Evolutionary conservation across 108 stramenopile genomes (phyloP).

Genomic region (Skeletonema marinoi): DNA sequence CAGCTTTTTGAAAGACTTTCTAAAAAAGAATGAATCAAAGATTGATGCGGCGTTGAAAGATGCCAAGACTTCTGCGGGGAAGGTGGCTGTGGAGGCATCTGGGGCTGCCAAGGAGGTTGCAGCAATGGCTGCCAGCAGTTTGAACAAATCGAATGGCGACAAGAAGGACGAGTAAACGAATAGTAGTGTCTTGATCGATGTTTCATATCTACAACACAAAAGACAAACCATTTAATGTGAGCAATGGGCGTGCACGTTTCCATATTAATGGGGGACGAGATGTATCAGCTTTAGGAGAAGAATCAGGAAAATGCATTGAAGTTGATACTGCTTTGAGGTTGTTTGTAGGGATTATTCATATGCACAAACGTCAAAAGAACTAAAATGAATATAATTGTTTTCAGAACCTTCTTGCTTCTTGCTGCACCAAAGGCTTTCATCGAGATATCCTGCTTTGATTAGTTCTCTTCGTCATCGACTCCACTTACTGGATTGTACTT

Average conservation of each 20-base stretch:
- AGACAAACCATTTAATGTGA: background rate
- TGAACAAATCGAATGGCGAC: slow-evolving; percentile 22
- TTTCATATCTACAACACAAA: background rate
- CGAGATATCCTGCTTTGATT: no score
- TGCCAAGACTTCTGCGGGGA: slow-evolving; percentile 54
- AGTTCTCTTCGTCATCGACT: no score
- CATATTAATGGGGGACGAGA: background rate
- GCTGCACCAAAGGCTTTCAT: no score
- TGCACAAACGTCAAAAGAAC: background rate
- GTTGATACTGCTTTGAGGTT: background rate
- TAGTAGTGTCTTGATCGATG: background rate
- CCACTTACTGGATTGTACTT: no score
- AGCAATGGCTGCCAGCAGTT: slow-evolving; percentile 16
- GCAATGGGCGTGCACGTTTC: background rate
- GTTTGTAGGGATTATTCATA: background rate
- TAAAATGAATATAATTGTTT: background rate
- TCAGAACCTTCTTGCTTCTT: background rate
- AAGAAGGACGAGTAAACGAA: slow-evolving; percentile 29
- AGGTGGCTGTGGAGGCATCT: slow-evolving; percentile 23
- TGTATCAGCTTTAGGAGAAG: background rate
- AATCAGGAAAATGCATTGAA: background rate
- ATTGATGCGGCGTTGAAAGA: slow-evolving; percentile 85
- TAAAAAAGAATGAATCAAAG: slow-evolving; percentile 79
- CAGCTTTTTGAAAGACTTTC: slow-evolving; percentile 83
- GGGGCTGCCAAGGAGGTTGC: slow-evolving; percentile 12